These are phyloP conservation scores for Chaetomiaceae sp. DNA, from an alignment of 2,329 filamentous ascomycete genomes.

Conservation along the genomic window DNA sequence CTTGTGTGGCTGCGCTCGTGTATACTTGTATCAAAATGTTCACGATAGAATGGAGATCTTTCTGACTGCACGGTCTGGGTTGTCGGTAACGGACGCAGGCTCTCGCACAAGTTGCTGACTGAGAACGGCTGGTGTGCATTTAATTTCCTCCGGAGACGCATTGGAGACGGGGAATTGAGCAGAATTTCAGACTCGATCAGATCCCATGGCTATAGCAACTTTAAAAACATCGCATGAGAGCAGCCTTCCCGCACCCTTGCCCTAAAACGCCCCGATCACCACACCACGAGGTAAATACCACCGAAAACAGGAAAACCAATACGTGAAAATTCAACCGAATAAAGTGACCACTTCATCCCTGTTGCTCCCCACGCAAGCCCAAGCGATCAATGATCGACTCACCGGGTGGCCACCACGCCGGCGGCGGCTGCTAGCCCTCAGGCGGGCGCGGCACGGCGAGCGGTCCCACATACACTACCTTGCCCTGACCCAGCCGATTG, in stretches of 20 bases:
- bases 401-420: background rate
- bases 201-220: no score
- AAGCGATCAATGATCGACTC: conserved; percentile 1
- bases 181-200: no score
- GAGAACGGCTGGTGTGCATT: no score
- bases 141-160: no score
- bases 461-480: conserved; percentile 28
- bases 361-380: background rate
- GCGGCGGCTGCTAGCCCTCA: conserved; percentile 24
- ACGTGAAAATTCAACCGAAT: no score
- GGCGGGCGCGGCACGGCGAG: conserved; percentile 9
- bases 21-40: conserved; percentile 12
- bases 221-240: no score
- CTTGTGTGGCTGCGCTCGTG: conserved; percentile 2
- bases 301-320: no score
- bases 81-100: no score
- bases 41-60: conserved; percentile 2
- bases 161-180: no score
- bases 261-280: no score
- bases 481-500: conserved; percentile 16
- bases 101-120: background rate
- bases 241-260: no score
- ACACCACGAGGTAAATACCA: no score
- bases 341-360: background rate
- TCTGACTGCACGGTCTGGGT: background rate